Evolutionary conservation across 2,329 filamentous ascomycete genomes (phyloP), one percentile per base, ranked within the genome.

Genomic region (Thelonectria olida): DNA sequence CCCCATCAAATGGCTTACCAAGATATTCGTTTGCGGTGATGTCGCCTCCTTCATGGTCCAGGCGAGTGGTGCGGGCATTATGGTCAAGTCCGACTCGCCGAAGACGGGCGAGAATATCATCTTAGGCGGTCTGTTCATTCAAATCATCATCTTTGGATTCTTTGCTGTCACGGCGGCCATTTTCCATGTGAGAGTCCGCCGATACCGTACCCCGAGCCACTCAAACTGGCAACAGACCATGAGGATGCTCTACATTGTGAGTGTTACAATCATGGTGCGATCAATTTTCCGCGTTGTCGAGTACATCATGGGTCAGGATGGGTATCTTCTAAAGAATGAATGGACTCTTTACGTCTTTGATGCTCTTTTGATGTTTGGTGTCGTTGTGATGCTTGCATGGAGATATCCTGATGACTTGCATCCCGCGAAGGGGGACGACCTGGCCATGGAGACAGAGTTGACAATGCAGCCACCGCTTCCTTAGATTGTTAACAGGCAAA

Each of bases 1-100:
- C 28, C 71, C 59, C 8, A 64, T 73, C 20, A 60, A 61, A 8
- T 82, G 80, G 78, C 71, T 88, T 4, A 88, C 85, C 2, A 83
- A 80, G 58, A 76, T 83, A 39, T 88, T 88, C 61, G 85, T 89
- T 4, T 51, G 72, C 7, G 84, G 85, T 28, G 86, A 88, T 64
- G 69, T 87, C 4, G 48, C 85, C 7, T 83, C 81, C 2, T 84
- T 88, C 67, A 34, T 81, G 2, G 72, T 86, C 3, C 85, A 88
- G 69, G 76, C 75, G 13, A 75, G 74, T 25, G 65, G 28, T 23
- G 53, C 42, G 3, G 54, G 28, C 52, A 44, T 28, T 22, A 80
- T 17, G 72, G 74, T 7, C 84, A 82, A 10, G 5, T 6, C 6
- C 9, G 25, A 27, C 9, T 9, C 9, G 6, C 6, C 25, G 6